phyloP scores from a whole-genome alignment of 1,139 yeast genomes.

The Suhomyces bolitotheri region DNA sequence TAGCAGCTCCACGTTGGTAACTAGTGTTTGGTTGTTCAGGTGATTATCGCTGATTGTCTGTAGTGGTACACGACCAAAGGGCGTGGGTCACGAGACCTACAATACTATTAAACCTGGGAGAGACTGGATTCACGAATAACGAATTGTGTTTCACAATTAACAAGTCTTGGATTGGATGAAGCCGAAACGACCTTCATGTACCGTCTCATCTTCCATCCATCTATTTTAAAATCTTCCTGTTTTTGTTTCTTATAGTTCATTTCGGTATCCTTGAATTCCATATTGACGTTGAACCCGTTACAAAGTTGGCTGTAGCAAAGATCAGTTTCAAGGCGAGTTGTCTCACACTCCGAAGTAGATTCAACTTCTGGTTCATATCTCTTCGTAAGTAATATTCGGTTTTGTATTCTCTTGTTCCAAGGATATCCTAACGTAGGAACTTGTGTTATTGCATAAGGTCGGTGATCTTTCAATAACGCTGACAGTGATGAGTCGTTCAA shows the following conservation, averaged over 20 bases:
- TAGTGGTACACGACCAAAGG: constrained; percentile 4
- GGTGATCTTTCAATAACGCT: too few species aligned
- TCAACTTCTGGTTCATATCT: constrained; percentile 28
- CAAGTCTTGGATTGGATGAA: constrained; percentile 12
- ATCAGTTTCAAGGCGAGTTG: too few species aligned
- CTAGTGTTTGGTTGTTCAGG: constrained; percentile 16
- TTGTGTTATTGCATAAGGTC: too few species aligned
- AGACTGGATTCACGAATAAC: neutral
- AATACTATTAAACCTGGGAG: too few species aligned
- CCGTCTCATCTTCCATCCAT: constrained; percentile 34
- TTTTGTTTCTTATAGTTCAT: constrained; percentile 3
- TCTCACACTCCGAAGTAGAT: constrained; percentile 17
- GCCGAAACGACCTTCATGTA: constrained; percentile 28
- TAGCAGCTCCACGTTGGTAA: constrained; percentile 5
- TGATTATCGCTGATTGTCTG: constrained; percentile 15
- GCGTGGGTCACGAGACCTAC: constrained; percentile 1
- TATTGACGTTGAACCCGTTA: constrained; percentile 16
- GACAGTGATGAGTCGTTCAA: too few species aligned
- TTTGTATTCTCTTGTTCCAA: constrained; percentile 38
- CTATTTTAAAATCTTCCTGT: constrained; percentile 1
- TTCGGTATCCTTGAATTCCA: too few species aligned
- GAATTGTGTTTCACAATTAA: neutral
- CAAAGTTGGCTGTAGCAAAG: constrained; percentile 16
- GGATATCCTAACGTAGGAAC: constrained; percentile 45
- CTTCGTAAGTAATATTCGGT: constrained; percentile 37